Conservation (phyloP, 2,329 filamentous ascomycete genomes). For the Huntiella savannae region DNA sequence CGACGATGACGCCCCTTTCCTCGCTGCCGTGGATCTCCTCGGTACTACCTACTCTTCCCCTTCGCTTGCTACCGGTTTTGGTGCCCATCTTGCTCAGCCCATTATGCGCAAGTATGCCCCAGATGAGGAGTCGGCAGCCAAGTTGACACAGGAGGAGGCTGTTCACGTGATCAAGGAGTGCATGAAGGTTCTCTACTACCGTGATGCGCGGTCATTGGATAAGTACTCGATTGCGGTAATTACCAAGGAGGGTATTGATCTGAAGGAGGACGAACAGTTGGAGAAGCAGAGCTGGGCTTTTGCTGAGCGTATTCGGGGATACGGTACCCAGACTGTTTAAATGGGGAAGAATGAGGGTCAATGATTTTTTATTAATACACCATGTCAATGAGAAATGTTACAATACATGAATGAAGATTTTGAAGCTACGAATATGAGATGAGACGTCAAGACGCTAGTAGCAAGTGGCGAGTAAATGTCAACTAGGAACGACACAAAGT, state of each 20-base stretch:
- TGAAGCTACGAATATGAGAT: too few species aligned
- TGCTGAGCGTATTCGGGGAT: constrained; percentile 83
- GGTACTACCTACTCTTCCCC: constrained; percentile 82
- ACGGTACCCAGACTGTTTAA: constrained; percentile 64
- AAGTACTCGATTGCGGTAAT: constrained; percentile 81
- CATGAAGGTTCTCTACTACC: constrained; percentile 97
- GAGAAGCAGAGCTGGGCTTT: constrained; percentile 97
- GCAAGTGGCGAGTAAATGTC: too few species aligned
- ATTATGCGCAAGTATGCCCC: constrained; percentile 70
- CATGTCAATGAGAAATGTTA: too few species aligned
- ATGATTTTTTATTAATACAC: too few species aligned
- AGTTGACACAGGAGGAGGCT: constrained; percentile 59
- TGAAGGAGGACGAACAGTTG: constrained; percentile 70
- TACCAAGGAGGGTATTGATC: constrained; percentile 70
- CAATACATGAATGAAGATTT: too few species aligned
- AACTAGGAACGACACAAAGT: too few species aligned
- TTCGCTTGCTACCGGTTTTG: constrained; percentile 82
- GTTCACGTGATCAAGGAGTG: constrained; percentile 71
- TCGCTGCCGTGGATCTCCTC: constrained; percentile 77
- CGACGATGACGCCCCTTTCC: constrained; percentile 61
- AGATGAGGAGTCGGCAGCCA: constrained; percentile 58
- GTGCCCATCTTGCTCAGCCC: constrained; percentile 79
- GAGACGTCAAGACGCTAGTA: too few species aligned
- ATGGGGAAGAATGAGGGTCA: not conserved
- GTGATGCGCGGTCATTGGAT: constrained; percentile 83